Evolutionary conservation across 1,139 yeast genomes (phyloP).

Genomic region (Saccharomyces hybrid): DNA sequence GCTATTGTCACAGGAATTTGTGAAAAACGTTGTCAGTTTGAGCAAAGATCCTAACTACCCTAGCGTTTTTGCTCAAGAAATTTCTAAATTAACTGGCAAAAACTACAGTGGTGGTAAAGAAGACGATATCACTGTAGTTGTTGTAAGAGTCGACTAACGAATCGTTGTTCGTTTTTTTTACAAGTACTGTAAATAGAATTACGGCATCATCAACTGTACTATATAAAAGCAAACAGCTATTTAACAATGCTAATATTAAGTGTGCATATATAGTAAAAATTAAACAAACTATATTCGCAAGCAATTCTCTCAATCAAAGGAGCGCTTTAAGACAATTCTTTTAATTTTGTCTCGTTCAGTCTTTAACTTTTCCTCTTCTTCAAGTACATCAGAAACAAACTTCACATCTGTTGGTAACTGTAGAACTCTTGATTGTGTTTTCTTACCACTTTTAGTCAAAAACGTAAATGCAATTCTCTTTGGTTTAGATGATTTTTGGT

Average conservation of each 20-base stretch:
- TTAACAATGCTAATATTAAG: neutral
- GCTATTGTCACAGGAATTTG: slow-evolving; percentile 50
- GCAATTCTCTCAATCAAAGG: slow-evolving; percentile 24
- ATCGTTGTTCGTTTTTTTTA: neutral
- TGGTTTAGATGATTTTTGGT: slow-evolving; percentile 5
- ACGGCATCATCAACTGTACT: neutral
- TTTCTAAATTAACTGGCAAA: slow-evolving; percentile 61
- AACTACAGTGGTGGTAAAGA: slow-evolving; percentile 85
- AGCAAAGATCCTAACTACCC: slow-evolving; percentile 70
- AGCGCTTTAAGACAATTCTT: slow-evolving; percentile 32
- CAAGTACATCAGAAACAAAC: slow-evolving; percentile 40
- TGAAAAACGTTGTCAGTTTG: slow-evolving; percentile 56
- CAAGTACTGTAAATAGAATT: neutral
- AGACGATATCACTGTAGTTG: slow-evolving; percentile 82
- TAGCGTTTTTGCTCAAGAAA: slow-evolving; percentile 81
- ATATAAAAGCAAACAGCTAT: neutral
- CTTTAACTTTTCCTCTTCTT: slow-evolving; percentile 33
- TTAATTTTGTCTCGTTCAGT: slow-evolving; percentile 35
- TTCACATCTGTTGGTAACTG: slow-evolving; percentile 43
- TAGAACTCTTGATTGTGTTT: slow-evolving; percentile 39
- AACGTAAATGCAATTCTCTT: slow-evolving; percentile 44
- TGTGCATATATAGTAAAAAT: neutral
- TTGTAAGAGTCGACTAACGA: slow-evolving; percentile 47
- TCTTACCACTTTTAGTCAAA: slow-evolving; percentile 46
- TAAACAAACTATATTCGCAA: neutral